Evolutionary conservation across 2,329 filamentous ascomycete species (phyloP).

Genomic region (Hypoxylon sp.): DNA sequence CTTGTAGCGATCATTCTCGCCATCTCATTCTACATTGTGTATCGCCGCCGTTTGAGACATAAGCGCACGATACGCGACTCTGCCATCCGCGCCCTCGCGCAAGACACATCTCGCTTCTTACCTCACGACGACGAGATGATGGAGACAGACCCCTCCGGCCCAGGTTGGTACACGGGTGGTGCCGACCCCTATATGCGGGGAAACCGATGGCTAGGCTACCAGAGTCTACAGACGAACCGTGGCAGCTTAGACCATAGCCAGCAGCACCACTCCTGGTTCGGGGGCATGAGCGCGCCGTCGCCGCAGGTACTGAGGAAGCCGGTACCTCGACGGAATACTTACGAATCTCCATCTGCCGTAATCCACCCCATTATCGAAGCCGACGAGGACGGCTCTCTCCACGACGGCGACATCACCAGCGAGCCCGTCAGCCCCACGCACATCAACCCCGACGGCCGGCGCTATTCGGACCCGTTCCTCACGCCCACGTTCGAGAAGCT

Average conservation of each 20-base stretch:
- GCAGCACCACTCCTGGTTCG: slow-evolving; percentile 50
- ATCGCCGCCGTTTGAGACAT: slow-evolving; percentile 61
- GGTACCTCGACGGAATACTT: slow-evolving; percentile 50
- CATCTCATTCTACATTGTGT: slow-evolving; percentile 64
- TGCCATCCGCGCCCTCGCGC: slow-evolving; percentile 64
- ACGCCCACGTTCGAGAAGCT: slow-evolving; percentile 57
- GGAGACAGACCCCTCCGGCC: slow-evolving; percentile 57
- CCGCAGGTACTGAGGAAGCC: slow-evolving; percentile 51
- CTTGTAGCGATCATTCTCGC: slow-evolving; percentile 68
- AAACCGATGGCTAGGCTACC: slow-evolving; percentile 64
- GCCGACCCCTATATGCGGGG: slow-evolving; percentile 60
- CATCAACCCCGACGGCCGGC: slow-evolving; percentile 42
- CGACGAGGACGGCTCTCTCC: slow-evolving; percentile 64
- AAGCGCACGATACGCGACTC: slow-evolving; percentile 60
- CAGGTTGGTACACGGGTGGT: slow-evolving; percentile 63
- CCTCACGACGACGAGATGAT: slow-evolving; percentile 63
- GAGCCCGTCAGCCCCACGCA: slow-evolving; percentile 47
- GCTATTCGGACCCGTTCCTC: slow-evolving; percentile 65
- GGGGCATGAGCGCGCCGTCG: slow-evolving; percentile 37
- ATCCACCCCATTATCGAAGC: slow-evolving; percentile 74
- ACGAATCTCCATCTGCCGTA: slow-evolving; percentile 48
- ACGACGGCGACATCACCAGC: slow-evolving; percentile 56
- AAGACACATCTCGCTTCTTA: slow-evolving; percentile 64
- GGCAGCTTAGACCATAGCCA: slow-evolving; percentile 49
- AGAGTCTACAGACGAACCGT: slow-evolving; percentile 60